Conservation (phyloP, 176 grass and related monocot species). For the Triticum urartu region DNA sequence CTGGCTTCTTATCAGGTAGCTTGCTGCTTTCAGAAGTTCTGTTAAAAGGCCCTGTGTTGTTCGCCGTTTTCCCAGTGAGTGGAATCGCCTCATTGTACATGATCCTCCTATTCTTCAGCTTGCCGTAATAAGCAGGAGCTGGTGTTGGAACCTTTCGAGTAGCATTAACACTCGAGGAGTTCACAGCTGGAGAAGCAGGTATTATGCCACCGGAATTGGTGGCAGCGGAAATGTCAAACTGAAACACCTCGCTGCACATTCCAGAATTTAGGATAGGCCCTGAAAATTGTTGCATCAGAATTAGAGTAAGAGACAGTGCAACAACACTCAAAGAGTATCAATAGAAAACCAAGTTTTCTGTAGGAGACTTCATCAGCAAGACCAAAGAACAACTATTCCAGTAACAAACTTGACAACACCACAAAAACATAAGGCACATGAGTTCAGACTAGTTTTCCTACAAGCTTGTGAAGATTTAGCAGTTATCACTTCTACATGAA, state of each 20-base stretch:
- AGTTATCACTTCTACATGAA: neutral
- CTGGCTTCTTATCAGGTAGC: conserved; percentile 58
- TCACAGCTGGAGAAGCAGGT: conserved; percentile 61
- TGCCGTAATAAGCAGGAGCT: conserved; percentile 35
- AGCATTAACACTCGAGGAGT: conserved; percentile 54
- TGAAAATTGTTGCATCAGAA: conserved; percentile 45
- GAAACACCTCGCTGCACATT: conserved; percentile 97
- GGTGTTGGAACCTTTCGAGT: conserved; percentile 52
- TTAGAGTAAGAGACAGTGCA: conserved; percentile 18
- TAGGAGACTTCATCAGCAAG: neutral
- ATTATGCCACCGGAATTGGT: conserved; percentile 53
- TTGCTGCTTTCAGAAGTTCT: conserved; percentile 70
- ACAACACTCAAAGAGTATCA: neutral
- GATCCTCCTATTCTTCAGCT: conserved; percentile 76
- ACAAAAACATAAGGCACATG: neutral
- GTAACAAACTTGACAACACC: neutral
- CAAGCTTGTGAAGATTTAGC: neutral
- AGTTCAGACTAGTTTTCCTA: neutral
- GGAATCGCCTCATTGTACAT: conserved; percentile 79
- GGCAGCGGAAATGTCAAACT: conserved; percentile 64
- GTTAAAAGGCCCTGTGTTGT: conserved; percentile 60
- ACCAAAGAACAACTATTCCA: neutral
- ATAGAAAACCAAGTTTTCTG: neutral
- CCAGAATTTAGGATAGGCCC: conserved; percentile 85
- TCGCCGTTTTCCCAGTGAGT: conserved; percentile 60